A percentile compares a stretch with the other conserved stretches of the same genome.
These are phyloP conservation scores for Solanum piurae DNA, from an alignment of 257 asterid genomes.

Conservation along the genomic window DNA sequence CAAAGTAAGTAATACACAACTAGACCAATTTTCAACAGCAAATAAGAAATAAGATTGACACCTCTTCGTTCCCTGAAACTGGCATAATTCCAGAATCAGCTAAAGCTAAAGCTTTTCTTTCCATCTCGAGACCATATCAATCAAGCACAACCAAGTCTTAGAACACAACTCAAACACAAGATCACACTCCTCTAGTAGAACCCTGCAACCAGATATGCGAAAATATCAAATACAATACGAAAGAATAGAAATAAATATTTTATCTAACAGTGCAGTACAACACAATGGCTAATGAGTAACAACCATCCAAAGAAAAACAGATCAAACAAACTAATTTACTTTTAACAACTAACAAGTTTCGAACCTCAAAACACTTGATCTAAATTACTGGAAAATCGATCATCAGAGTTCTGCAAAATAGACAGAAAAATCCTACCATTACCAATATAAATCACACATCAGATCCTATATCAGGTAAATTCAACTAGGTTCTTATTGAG, in stretches of 20 bases:
- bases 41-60: not conserved
- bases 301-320: too few species aligned
- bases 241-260: not conserved
- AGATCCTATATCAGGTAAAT: too few species aligned
- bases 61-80: constrained; percentile 1
- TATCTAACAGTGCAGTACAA: too few species aligned
- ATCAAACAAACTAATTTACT: not conserved
- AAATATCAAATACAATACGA: not conserved
- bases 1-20: not conserved
- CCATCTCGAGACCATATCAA: not conserved
- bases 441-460: too few species aligned
- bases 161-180: constrained; percentile 2
- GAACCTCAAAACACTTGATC: not conserved
- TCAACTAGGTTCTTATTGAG: not conserved
- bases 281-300: too few species aligned
- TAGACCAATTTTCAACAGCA: not conserved
- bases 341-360: not conserved
- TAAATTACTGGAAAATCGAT: too few species aligned
- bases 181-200: not conserved
- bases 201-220: not conserved
- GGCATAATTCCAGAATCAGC: not conserved
- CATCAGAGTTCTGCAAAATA: too few species aligned
- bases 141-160: not conserved
- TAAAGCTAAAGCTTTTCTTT: not conserved
- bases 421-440: too few species aligned